Percentiles rank a stretch among this genome's conserved stretches.
Evolutionary conservation across 2,329 filamentous ascomycete species (phyloP).

Genomic region (Aspergillus terreus): DNA sequence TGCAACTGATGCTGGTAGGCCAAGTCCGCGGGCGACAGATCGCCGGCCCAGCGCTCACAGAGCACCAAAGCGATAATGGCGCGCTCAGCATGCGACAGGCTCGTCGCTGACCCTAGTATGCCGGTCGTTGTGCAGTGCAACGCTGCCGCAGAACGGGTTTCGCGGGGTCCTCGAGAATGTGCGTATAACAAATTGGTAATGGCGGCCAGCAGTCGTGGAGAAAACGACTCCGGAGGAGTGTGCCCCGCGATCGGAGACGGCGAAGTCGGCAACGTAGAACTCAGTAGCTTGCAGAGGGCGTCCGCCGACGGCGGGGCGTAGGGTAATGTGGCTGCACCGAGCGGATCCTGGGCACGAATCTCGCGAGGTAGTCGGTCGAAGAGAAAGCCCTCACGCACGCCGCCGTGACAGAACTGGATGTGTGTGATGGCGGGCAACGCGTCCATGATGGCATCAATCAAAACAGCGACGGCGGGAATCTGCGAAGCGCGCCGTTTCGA

Average conservation of each 20-base stretch:
- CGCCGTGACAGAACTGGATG: slow-evolving; percentile 82
- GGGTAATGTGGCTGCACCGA: slow-evolving; percentile 58
- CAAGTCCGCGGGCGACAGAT: slow-evolving; percentile 56
- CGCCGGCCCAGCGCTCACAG: slow-evolving; percentile 70
- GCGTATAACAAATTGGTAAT: slow-evolving; percentile 59
- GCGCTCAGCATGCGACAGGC: slow-evolving; percentile 68
- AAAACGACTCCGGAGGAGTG: slow-evolving; percentile 41
- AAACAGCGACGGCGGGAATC: slow-evolving; percentile 76
- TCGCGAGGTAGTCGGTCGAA: slow-evolving; percentile 63
- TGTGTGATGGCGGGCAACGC: slow-evolving; percentile 67
- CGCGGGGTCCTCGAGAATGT: slow-evolving; percentile 50
- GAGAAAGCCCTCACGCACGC: slow-evolving; percentile 78
- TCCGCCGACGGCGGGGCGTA: slow-evolving; percentile 49
- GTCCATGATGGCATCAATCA: slow-evolving; percentile 70
- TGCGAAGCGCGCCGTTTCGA: slow-evolving; percentile 75
- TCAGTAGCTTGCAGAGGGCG: slow-evolving; percentile 48
- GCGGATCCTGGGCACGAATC: slow-evolving; percentile 62
- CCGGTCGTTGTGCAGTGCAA: slow-evolving; percentile 70
- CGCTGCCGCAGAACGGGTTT: slow-evolving; percentile 60
- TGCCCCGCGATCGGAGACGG: slow-evolving; percentile 15
- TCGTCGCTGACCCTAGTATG: slow-evolving; percentile 64
- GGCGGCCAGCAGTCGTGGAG: slow-evolving; percentile 48
- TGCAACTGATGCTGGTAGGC: slow-evolving; percentile 53
- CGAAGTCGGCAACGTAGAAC: slow-evolving; percentile 42
- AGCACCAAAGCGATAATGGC: slow-evolving; percentile 68